Base-by-base conservation (phyloP, 202 grass and related monocot genomes). In the Tripidium arundinaceum region DNA sequence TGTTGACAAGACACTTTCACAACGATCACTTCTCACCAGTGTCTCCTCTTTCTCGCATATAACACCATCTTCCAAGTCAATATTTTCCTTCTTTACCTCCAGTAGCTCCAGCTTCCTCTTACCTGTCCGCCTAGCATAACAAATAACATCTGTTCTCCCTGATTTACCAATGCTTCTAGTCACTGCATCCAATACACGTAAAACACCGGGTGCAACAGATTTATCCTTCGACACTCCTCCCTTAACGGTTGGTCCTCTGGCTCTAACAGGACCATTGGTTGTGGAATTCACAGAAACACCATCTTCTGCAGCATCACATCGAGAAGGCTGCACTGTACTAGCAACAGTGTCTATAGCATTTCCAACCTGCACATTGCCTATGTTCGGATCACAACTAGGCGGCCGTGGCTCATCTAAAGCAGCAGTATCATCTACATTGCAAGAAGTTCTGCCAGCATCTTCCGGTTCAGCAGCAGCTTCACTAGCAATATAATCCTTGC, bases 61-160 rank as follows among this genome's bases (percentile, higher is more conserved):
- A 66, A 39, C 52, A 43, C 63, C 62, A 83, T 83, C 71, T 47
- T 43, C 72, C 41, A 79, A 78, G 77, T 87, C 67, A 57, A 22
- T 11, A 46, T 64, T 47, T 65, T 86, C 74, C 22, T 15, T 42
- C 64, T 79, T 64, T 24, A 82, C 36, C 22, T 86, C 80, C 71
- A 29, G 71, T 74, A 75, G 54, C 19, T 85, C 81, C 54, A 62
- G 12, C 54, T 89, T 91, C 80, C 84, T 87, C 87, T 94, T 91
- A 59, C 83, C 87, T 61, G 31, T 75, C 67, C 88, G 81, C 76
- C 92, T 94, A 67, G 85, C 84, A 89, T 94, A 94, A 72, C 85
- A 91, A 78, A 94, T 89, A 27, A 94, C 65, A 91, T 79, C 89
- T 26, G 54, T 72, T 83, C 89, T 91, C 37, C 55, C 74, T 50